Conservation (phyloP, 164 flowering plant species). For the Kingdonia uniflora region DNA sequence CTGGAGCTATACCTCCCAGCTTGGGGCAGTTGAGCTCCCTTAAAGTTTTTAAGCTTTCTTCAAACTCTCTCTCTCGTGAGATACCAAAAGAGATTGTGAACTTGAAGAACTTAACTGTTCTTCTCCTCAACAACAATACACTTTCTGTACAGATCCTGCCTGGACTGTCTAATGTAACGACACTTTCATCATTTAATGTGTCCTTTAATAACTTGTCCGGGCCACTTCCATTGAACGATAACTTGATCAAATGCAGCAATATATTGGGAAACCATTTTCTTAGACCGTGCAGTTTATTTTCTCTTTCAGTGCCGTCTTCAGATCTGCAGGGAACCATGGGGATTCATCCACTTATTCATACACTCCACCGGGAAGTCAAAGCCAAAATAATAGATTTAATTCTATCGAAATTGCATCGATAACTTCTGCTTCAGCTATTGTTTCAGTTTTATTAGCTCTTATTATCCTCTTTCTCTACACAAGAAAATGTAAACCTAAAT, state of each 20-base stretch:
- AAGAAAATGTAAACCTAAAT: slow-evolving; percentile 50
- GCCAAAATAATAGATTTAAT: slow-evolving; percentile 28
- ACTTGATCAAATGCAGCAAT: slow-evolving; percentile 41
- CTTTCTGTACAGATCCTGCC: slow-evolving; percentile 64
- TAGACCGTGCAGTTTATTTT: slow-evolving; percentile 27
- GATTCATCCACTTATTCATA: slow-evolving; percentile 20
- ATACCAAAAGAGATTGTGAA: slow-evolving; percentile 48
- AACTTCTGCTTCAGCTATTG: slow-evolving; percentile 74
- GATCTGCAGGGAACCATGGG: slow-evolving; percentile 29
- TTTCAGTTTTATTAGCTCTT: slow-evolving; percentile 67
- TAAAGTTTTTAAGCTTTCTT: slow-evolving; percentile 53
- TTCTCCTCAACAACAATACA: slow-evolving; percentile 55
- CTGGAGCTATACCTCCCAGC: slow-evolving; percentile 51
- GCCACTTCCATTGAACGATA: slow-evolving; percentile 31
- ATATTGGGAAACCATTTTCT: slow-evolving; percentile 52
- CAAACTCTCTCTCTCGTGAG: slow-evolving; percentile 58
- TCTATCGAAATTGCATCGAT: slow-evolving; percentile 82
- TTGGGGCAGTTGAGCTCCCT: slow-evolving; percentile 47
- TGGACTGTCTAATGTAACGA: slow-evolving; percentile 42
- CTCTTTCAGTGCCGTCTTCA: slow-evolving; percentile 37
- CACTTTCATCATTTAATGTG: slow-evolving; percentile 49
- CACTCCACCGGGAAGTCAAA: slow-evolving; percentile 27
- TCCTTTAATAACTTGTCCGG: slow-evolving; percentile 87
- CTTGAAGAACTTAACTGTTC: slow-evolving; percentile 42
- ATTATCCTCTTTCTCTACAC: slow-evolving; percentile 57